Evolutionary conservation across 768 basidiomycete genomes (phyloP).

Genomic region (Mycena haematopus): DNA sequence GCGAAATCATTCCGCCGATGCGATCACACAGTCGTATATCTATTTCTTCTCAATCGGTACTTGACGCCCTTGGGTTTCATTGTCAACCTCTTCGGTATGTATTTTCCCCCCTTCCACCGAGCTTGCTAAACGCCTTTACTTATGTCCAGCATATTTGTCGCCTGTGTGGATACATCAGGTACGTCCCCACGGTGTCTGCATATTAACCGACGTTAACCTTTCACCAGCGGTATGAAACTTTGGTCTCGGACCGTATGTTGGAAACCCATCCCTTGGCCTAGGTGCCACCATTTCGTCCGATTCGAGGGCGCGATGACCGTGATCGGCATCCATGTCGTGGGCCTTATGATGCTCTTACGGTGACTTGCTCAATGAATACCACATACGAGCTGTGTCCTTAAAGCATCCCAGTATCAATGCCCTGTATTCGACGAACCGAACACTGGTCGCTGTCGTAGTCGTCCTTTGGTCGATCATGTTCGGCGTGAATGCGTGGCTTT

Average conservation of each 20-base stretch:
- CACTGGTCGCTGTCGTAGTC: conserved; percentile 38
- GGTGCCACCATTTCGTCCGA: conserved; percentile 54
- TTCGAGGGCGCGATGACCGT: conserved; percentile 62
- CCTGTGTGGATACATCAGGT: conserved; percentile 49
- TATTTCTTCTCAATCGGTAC: conserved; percentile 66
- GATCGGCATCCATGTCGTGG: conserved; percentile 57
- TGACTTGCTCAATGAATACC: conserved; percentile 13
- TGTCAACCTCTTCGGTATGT: conserved; percentile 56
- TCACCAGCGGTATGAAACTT: conserved; percentile 13
- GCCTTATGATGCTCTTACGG: conserved; percentile 67
- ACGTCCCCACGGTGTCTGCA: conserved; percentile 5
- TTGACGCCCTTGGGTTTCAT: conserved; percentile 68
- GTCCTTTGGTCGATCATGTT: conserved; percentile 51
- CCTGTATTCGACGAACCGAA: conserved; percentile 43
- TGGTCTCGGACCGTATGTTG: too few species aligned
- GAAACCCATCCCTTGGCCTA: conserved; percentile 24
- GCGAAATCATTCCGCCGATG: neutral
- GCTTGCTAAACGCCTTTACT: neutral
- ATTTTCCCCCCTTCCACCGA: neutral
- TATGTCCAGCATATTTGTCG: conserved; percentile 46
- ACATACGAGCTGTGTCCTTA: neutral
- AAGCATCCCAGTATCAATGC: conserved; percentile 38
- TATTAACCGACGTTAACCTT: neutral
- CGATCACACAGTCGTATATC: conserved; percentile 44
- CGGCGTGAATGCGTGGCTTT: conserved; percentile 60